Evolutionary conservation across 306 rosid species (phyloP).

Genomic region (Cucurbita argyrosperma): DNA sequence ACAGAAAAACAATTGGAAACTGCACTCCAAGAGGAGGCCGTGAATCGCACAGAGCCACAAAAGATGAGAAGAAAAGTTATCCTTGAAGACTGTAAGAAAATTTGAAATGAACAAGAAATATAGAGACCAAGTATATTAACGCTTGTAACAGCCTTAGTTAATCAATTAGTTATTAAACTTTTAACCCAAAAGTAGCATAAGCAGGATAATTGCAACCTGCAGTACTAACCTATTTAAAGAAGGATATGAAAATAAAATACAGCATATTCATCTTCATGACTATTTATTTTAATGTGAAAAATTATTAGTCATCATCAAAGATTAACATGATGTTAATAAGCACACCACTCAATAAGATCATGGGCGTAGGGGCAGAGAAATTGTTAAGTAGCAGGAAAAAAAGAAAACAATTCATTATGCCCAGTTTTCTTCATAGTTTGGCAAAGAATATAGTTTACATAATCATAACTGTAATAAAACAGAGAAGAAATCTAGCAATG

Average conservation of each 20-base stretch:
- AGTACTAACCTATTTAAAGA: background rate
- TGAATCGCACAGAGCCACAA: too few relatives aligned
- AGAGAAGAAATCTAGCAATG: background rate
- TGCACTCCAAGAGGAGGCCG: too few relatives aligned
- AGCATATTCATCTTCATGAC: background rate
- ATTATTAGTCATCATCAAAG: background rate
- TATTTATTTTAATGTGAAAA: background rate
- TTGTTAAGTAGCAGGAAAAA: background rate
- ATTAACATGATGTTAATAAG: background rate
- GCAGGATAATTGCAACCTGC: background rate
- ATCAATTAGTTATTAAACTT: too few relatives aligned
- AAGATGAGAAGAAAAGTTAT: too few relatives aligned
- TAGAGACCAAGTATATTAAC: background rate
- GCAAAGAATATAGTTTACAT: background rate
- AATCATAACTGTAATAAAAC: background rate
- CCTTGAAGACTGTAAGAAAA: background rate
- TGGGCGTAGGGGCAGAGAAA: background rate
- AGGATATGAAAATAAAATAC: background rate
- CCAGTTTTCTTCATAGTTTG: background rate
- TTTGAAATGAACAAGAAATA: background rate
- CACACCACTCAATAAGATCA: background rate
- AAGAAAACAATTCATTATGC: background rate
- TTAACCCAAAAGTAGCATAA: too few relatives aligned
- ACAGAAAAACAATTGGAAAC: too few relatives aligned
- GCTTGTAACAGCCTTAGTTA: background rate